Evolutionary conservation across 2,329 filamentous ascomycete genomes (phyloP).

Genomic region (Pseudogymnoascus sp.): DNA sequence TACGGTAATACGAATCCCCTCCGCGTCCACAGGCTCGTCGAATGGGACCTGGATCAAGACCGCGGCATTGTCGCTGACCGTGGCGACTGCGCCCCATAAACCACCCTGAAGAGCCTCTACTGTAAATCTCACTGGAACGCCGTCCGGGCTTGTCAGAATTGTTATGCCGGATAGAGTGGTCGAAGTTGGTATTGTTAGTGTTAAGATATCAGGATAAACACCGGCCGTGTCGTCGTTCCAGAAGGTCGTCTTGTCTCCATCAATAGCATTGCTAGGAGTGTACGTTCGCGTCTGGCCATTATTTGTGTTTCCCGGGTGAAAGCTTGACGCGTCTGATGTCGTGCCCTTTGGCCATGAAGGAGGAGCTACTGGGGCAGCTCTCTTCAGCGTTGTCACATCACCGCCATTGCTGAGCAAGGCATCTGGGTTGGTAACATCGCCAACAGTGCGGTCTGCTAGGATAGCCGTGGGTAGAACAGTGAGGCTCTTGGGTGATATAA

Average conservation of each 20-base stretch:
- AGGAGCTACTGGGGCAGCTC: neutral
- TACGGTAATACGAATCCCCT: neutral
- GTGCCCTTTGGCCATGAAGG: constrained; percentile 4
- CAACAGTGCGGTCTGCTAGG: constrained; percentile 27
- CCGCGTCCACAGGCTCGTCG: neutral
- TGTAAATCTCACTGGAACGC: neutral
- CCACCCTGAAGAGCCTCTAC: constrained; percentile 1
- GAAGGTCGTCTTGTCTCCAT: neutral
- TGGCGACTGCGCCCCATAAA: neutral
- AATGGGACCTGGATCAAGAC: neutral
- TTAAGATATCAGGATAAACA: neutral
- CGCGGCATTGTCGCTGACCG: neutral
- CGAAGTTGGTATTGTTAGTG: neutral
- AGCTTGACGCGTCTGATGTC: constrained; percentile 4
- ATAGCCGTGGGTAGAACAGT: constrained; percentile 29
- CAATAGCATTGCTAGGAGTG: neutral
- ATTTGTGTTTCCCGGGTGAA: neutral
- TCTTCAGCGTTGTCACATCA: constrained; percentile 27
- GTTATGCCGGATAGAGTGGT: neutral
- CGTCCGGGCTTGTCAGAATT: neutral
- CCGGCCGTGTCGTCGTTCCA: neutral
- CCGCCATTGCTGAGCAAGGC: constrained; percentile 26
- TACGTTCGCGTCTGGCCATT: neutral
- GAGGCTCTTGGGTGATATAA: constrained; percentile 30
- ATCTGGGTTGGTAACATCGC: constrained; percentile 32